phyloP scores from a whole-genome alignment of 2,329 filamentous ascomycete species.

The Cladorrhinum sp. region DNA sequence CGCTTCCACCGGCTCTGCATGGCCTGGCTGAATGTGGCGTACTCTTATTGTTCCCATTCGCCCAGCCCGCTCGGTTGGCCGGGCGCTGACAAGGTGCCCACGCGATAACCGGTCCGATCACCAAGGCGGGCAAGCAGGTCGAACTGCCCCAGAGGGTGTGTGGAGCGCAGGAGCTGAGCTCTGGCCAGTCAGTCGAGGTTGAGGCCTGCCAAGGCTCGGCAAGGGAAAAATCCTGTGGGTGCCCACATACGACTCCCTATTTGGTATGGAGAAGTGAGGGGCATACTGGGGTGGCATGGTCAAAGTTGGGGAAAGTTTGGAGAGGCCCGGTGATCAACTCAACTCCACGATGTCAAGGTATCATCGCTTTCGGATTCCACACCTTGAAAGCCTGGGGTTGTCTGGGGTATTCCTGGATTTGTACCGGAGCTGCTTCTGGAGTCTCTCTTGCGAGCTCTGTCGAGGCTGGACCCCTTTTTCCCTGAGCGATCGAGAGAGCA shows the following conservation, averaged over 20 bases:
- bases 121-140: constrained; percentile 8
- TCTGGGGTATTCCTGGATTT: background rate
- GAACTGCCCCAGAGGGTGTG: constrained; percentile 7
- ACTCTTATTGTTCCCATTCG: constrained; percentile 16
- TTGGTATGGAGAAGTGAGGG: background rate
- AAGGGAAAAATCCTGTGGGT: constrained; percentile 15
- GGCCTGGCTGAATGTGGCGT: constrained; percentile 16
- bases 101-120: constrained; percentile 28
- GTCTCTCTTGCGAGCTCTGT: background rate
- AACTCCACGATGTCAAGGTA: constrained; percentile 10
- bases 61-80: constrained; percentile 16
- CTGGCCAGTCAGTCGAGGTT: constrained; percentile 11
- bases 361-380: constrained; percentile 6
- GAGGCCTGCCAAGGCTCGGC: constrained; percentile 22
- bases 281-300: constrained; percentile 7
- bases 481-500: background rate
- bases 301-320: constrained; percentile 29
- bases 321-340: constrained; percentile 20
- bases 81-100: constrained; percentile 16
- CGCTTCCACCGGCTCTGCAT: constrained; percentile 22
- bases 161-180: background rate
- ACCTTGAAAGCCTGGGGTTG: background rate
- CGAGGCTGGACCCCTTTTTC: background rate
- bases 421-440: background rate
- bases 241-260: background rate